These are phyloP conservation scores for Hagleromyces aurorensis DNA, from an alignment of 805 yeast species.

Conservation along the genomic window DNA sequence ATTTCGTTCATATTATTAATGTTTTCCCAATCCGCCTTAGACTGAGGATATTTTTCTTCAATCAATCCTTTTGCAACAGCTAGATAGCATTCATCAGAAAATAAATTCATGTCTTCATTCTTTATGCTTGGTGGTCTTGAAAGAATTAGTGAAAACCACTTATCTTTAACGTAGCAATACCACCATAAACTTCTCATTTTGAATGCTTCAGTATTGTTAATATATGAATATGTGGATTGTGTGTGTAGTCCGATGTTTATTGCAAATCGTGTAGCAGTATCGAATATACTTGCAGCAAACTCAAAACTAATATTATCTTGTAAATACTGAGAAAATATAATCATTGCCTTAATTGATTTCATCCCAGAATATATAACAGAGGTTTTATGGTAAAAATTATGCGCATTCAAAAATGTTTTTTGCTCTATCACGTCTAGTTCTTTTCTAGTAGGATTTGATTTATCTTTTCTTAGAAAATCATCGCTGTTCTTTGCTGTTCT, in stretches of 20 bases:
- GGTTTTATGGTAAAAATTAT: constrained; percentile 47
- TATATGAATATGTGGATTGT: constrained; percentile 33
- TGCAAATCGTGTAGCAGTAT: constrained; percentile 46
- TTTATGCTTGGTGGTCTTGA: constrained; percentile 19
- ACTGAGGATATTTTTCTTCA: constrained; percentile 5
- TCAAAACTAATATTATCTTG: constrained; percentile 35
- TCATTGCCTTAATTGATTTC: constrained; percentile 42
- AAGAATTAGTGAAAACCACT: constrained; percentile 15
- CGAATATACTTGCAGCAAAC: constrained; percentile 34
- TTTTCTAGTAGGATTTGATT: constrained; percentile 15
- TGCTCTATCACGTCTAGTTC: constrained; percentile 25
- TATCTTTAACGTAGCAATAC: constrained; percentile 30
- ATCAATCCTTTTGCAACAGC: constrained; percentile 12
- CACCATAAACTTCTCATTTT: constrained; percentile 42
- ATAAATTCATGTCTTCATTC: constrained; percentile 17
- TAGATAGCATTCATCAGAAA: constrained; percentile 18
- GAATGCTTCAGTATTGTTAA: constrained; percentile 32
- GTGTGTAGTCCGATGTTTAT: constrained; percentile 52
- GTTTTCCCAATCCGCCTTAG: constrained; percentile 8
- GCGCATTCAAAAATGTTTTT: constrained; percentile 32
- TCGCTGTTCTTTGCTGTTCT: constrained; percentile 10
- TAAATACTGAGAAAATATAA: constrained; percentile 37
- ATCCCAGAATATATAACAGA: constrained; percentile 44
- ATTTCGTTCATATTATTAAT: constrained; percentile 12
- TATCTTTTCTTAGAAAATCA: constrained; percentile 16